Evolutionary conservation across 2,329 filamentous ascomycete genomes (phyloP).

Genomic region (Penicillium sp.): DNA sequence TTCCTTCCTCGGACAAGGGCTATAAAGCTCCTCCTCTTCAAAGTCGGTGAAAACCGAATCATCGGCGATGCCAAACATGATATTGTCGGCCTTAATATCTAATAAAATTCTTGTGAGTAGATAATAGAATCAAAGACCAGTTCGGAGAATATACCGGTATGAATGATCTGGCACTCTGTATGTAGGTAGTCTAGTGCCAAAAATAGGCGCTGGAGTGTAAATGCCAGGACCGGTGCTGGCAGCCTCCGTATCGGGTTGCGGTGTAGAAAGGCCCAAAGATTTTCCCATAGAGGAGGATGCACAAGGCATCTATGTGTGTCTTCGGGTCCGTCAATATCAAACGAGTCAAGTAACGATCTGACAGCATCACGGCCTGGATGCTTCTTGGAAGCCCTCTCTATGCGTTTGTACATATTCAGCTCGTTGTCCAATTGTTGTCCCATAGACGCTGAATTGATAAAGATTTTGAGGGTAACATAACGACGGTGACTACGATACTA

Average conservation of each 20-base stretch:
- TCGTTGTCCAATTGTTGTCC: constrained; percentile 38
- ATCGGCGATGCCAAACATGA: constrained; percentile 46
- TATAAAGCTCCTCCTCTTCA: constrained; percentile 41
- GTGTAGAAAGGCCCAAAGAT: constrained; percentile 38
- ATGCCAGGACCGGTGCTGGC: constrained; percentile 18
- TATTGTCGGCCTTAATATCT: constrained; percentile 51
- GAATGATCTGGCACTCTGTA: constrained; percentile 14
- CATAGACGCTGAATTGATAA: constrained; percentile 28
- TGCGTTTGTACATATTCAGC: constrained; percentile 44
- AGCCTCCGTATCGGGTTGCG: constrained; percentile 43
- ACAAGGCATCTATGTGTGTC: constrained; percentile 39
- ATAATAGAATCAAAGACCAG: too few species aligned
- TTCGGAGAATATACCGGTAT: constrained; percentile 10
- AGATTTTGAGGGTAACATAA: constrained; percentile 35
- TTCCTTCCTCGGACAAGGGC: constrained; percentile 45
- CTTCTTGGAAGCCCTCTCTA: constrained; percentile 24
- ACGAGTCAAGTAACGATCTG: constrained; percentile 35
- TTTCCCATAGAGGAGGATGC: constrained; percentile 47
- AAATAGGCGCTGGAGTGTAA: constrained; percentile 14
- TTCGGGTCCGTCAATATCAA: constrained; percentile 31
- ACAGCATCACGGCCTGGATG: constrained; percentile 33
- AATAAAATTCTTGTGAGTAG: constrained; percentile 4
- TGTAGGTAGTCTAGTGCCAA: constrained; percentile 16
- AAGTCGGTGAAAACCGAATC: constrained; percentile 43
- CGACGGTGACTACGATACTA: constrained; percentile 18